Evolutionary conservation across 352 stramenopile genomes (phyloP).

Genomic region (Phytophthora cactorum): DNA sequence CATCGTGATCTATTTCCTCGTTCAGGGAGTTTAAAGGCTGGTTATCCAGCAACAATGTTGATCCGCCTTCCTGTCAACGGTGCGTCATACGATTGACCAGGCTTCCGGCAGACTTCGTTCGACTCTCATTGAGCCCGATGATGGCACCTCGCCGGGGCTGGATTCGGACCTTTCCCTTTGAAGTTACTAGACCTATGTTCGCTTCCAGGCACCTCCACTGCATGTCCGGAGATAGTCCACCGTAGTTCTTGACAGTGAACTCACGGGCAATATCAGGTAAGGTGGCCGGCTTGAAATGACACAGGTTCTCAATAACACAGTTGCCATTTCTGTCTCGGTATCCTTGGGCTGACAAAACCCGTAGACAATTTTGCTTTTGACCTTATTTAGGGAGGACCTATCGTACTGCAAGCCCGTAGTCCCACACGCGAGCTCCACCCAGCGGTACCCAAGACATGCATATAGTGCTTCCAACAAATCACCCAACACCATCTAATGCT

Average conservation of each 20-base stretch:
- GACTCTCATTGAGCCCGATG: no score
- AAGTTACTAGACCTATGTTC: not conserved
- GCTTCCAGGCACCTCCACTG: conserved; percentile 8
- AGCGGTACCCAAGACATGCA: not conserved
- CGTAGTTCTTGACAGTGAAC: not conserved
- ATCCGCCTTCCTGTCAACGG: no score
- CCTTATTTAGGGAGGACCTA: conserved; percentile 1
- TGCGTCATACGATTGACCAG: no score
- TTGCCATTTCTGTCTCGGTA: not conserved
- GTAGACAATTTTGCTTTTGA: not conserved
- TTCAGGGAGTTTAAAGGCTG: no score
- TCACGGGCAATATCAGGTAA: not conserved
- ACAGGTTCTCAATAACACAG: not conserved
- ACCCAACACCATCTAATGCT: not conserved
- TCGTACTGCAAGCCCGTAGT: not conserved
- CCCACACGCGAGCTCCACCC: not conserved
- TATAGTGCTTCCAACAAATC: not conserved
- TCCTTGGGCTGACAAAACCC: not conserved
- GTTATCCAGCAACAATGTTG: no score
- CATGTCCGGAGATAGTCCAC: not conserved
- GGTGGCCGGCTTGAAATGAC: not conserved
- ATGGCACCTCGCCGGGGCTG: no score
- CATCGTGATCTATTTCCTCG: no score
- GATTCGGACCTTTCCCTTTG: not conserved
- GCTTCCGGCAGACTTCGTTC: no score